Conservation (phyloP, 1,284 basidiomycete genomes). For the Takashimella koratensis region DNA sequence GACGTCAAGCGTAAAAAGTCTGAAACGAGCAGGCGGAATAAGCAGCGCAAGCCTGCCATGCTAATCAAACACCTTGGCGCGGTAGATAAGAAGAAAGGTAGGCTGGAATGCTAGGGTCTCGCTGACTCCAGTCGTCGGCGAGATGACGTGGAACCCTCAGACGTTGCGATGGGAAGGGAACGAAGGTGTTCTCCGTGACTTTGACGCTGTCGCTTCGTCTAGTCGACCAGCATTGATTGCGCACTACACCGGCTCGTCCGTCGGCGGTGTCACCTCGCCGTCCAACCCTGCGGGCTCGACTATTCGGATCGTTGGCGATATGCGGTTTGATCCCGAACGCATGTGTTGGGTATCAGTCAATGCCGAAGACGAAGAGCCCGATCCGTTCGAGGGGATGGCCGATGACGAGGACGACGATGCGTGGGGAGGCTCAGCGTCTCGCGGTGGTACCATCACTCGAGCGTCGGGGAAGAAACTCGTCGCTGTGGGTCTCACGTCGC, state of each 20-base stretch:
- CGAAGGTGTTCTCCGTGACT: slow-evolving; percentile 81
- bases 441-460: slow-evolving; percentile 64
- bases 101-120: slow-evolving; percentile 29
- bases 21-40: slow-evolving; percentile 52
- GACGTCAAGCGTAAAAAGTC: slow-evolving; percentile 28
- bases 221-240: slow-evolving; percentile 93
- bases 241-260: slow-evolving; percentile 74
- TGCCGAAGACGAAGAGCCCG: slow-evolving; percentile 86
- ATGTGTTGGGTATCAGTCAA: slow-evolving; percentile 92
- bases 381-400: slow-evolving; percentile 82
- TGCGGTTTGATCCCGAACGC: slow-evolving; percentile 88
- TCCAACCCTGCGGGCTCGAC: slow-evolving; percentile 14
- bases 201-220: slow-evolving; percentile 78
- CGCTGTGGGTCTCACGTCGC: slow-evolving; percentile 41
- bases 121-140: slow-evolving; percentile 66
- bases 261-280: slow-evolving; percentile 56
- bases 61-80: slow-evolving; percentile 81
- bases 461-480: slow-evolving; percentile 25
- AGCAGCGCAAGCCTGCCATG: slow-evolving; percentile 61
- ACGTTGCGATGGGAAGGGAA: slow-evolving; percentile 94
- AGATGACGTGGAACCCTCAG: slow-evolving; percentile 94
- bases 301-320: slow-evolving; percentile 81
- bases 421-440: slow-evolving; percentile 33
- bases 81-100: slow-evolving; percentile 69
- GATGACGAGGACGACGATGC: slow-evolving; percentile 75